Percentiles rank a stretch among this genome's conserved stretches.
Evolutionary conservation across 441 rosid species (phyloP).

Genomic region (Kokia cookei): DNA sequence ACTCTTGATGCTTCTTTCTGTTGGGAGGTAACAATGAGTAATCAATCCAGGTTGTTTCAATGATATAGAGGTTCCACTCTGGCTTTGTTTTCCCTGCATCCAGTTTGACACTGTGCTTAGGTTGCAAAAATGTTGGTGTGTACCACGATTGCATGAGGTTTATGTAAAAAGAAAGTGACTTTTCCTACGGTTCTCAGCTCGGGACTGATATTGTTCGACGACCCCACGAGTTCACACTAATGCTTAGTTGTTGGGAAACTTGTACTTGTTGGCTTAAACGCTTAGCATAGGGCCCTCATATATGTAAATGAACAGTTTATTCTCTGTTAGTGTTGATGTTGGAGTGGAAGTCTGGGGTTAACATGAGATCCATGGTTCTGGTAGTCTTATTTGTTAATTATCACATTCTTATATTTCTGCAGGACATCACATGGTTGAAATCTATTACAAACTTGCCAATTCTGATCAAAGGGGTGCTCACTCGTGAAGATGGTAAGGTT

Average conservation of each 20-base stretch:
- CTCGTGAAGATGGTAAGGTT: slow-evolving; percentile 68
- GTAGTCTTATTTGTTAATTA: neutral
- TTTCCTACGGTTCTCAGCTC: neutral
- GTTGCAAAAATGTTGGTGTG: neutral
- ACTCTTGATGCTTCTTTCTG: slow-evolving; percentile 55
- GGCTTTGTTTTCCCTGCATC: neutral
- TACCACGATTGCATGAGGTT: neutral
- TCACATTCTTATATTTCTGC: slow-evolving; percentile 5
- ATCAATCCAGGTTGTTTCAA: neutral
- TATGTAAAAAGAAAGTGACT: neutral
- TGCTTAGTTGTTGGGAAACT: neutral
- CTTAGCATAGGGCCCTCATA: neutral
- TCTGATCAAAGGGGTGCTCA: slow-evolving; percentile 73
- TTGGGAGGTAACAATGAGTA: slow-evolving; percentile 56
- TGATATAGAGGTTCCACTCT: neutral
- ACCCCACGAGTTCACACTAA: neutral
- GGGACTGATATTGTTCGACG: neutral
- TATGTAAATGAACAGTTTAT: neutral
- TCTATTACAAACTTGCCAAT: slow-evolving; percentile 76
- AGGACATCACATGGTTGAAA: slow-evolving; percentile 78
- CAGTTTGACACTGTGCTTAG: neutral
- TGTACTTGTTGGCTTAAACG: neutral
- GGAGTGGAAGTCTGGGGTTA: neutral
- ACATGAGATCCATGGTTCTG: neutral
- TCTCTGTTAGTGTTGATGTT: neutral